phyloP scores from a whole-genome alignment of 176 grass and related monocot species.

The Carex pumila region DNA sequence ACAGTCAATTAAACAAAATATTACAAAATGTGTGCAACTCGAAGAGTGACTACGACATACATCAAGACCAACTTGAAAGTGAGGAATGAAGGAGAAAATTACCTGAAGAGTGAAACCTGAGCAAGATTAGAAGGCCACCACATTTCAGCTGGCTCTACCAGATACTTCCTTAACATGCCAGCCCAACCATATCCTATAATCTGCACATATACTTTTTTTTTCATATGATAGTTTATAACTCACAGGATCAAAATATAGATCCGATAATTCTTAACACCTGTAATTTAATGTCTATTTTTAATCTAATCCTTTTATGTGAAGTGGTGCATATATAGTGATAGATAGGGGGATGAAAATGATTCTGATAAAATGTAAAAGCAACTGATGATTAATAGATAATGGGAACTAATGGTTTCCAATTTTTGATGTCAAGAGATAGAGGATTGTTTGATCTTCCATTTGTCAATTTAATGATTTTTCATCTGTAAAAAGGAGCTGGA shows the following conservation, averaged over 20 bases:
- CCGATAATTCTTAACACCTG: neutral
- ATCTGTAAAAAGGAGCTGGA: neutral
- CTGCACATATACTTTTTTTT: slow-evolving; percentile 16
- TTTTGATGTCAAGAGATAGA: neutral
- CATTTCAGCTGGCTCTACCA: slow-evolving; percentile 90
- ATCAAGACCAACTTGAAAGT: neutral
- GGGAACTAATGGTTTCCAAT: neutral
- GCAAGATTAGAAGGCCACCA: slow-evolving; percentile 91
- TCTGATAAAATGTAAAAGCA: neutral
- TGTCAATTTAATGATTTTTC: neutral
- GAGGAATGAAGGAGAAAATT: neutral
- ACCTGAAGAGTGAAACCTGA: slow-evolving; percentile 94
- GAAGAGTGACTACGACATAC: neutral
- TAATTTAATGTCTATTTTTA: neutral
- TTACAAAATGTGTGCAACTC: slow-evolving; percentile 5
- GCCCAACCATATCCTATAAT: slow-evolving; percentile 92
- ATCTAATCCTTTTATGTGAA: neutral
- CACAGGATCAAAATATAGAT: neutral
- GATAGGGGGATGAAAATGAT: neutral
- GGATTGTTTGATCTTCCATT: neutral
- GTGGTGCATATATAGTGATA: neutral
- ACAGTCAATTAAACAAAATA: neutral
- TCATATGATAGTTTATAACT: neutral
- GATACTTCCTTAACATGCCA: slow-evolving; percentile 80
- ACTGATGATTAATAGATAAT: neutral